Evolutionary conservation across 2,329 filamentous ascomycete species (phyloP).

Genomic region (Elsinoe australis): DNA sequence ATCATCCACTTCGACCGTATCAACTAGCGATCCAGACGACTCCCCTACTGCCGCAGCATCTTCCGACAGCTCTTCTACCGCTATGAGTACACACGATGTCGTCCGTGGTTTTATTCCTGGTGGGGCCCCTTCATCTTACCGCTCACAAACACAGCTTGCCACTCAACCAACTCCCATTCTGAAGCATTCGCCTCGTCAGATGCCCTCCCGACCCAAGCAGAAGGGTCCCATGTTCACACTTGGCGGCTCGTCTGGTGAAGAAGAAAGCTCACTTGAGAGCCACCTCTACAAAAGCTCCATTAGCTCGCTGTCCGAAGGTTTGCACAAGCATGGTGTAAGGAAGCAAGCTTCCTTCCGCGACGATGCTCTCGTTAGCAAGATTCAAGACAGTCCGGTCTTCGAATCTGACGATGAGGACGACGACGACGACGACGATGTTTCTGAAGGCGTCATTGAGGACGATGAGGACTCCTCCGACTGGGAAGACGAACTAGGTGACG

Average conservation of each 20-base stretch:
- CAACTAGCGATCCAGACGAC: slow-evolving; percentile 32
- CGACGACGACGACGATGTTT: slow-evolving; percentile 54
- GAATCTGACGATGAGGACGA: slow-evolving; percentile 50
- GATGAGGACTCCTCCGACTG: slow-evolving; percentile 42
- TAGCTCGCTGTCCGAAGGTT: slow-evolving; percentile 48
- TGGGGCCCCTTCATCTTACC: slow-evolving; percentile 60
- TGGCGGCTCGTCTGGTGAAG: slow-evolving; percentile 72
- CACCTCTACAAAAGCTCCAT: slow-evolving; percentile 48
- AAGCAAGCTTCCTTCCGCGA: slow-evolving; percentile 80
- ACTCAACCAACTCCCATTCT: slow-evolving; percentile 53
- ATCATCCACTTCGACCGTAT: slow-evolving; percentile 53
- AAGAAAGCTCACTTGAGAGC: slow-evolving; percentile 67
- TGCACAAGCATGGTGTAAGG: slow-evolving; percentile 48
- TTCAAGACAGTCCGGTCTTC: slow-evolving; percentile 53
- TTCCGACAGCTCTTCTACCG: slow-evolving; percentile 56
- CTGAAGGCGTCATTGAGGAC: slow-evolving; percentile 71
- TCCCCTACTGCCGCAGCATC: slow-evolving; percentile 36
- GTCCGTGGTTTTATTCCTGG: slow-evolving; percentile 81
- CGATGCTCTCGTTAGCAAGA: slow-evolving; percentile 61
- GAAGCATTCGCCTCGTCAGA: slow-evolving; percentile 40
- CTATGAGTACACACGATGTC: slow-evolving; percentile 58
- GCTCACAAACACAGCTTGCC: slow-evolving; percentile 51
- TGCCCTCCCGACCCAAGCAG: slow-evolving; percentile 44
- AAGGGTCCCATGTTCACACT: slow-evolving; percentile 66
- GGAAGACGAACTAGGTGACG: slow-evolving; percentile 61